These are phyloP conservation scores for Pouteria glomerata DNA, from an alignment of 148 eudicot species.

Conservation along the genomic window DNA sequence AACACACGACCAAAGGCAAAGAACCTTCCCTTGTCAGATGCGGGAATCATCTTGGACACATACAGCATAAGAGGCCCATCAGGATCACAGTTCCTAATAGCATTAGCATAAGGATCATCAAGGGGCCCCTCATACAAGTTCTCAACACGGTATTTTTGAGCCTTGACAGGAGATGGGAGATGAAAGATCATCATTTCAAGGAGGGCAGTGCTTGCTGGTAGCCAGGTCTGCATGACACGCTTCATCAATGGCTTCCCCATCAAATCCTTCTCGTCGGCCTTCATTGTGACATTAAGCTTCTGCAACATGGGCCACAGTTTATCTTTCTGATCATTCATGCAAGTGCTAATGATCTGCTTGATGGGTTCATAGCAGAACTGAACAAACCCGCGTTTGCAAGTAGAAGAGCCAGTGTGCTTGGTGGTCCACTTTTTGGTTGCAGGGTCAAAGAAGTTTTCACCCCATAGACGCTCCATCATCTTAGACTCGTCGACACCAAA, in stretches of 20 bases:
- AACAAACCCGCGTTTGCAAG: slow-evolving; percentile 38
- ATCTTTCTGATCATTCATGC: slow-evolving; percentile 40
- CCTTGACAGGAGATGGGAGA: slow-evolving; percentile 9
- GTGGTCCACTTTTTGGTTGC: slow-evolving; percentile 37
- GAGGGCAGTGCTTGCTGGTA: slow-evolving; percentile 20
- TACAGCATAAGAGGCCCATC: slow-evolving; percentile 10
- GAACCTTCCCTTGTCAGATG: slow-evolving; percentile 16
- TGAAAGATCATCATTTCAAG: slow-evolving; percentile 12
- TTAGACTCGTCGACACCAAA: slow-evolving; percentile 13
- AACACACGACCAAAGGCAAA: slow-evolving; percentile 15
- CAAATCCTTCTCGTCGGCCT: slow-evolving; percentile 11
- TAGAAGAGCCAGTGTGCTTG: slow-evolving; percentile 26
- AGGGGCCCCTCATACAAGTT: slow-evolving; percentile 48
- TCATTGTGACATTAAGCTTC: slow-evolving; percentile 35
- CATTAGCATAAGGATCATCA: slow-evolving; percentile 34
- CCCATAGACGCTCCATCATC: slow-evolving; percentile 13
- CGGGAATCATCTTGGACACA: slow-evolving; percentile 13
- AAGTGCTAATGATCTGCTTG: slow-evolving; percentile 32
- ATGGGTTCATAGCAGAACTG: slow-evolving; percentile 23
- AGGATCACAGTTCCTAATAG: slow-evolving; percentile 13
- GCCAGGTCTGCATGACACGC: slow-evolving; percentile 49
- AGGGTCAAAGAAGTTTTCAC: slow-evolving; percentile 29
- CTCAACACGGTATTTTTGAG: slow-evolving; percentile 34
- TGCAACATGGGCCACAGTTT: slow-evolving; percentile 24
- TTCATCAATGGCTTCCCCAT: slow-evolving; percentile 41